Base-by-base conservation (phyloP, 306 rosid species). In the Pterocarpus macrocarpus region DNA sequence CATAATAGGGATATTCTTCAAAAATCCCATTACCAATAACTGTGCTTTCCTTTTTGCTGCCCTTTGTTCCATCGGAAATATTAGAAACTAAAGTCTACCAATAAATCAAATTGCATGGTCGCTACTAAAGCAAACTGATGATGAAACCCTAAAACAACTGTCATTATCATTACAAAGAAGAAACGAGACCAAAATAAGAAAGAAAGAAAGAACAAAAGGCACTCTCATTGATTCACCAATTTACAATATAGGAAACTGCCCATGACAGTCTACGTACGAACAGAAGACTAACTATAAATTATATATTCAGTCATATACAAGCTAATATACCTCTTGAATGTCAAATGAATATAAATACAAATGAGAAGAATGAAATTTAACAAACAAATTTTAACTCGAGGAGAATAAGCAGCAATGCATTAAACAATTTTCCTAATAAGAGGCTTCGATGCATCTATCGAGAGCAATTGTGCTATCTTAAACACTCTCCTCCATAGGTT, bases 31-130 rank as follows among this genome's bases (percentile, higher is more conserved):
- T 52, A 76, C 69, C 39, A 28, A 72, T 22, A 71, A 72, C 12
- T 5, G 69, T 32, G 58, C 22, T 32, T 58, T 85, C 73, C 73
- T 28, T 66, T 71, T 39, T 59, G 43, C 63, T 38, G 65, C 47
- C 72, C 36, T 67, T 52, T 4, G 69, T 62, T 78, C 38, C 16
- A 11, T 15, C 36, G 16, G 49, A 32, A 41, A 65, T 49, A 61
- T 14, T 38, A 80, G 74, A 63, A 84, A 69, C 69, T 75, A 34
- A 49, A 17, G 77, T 55, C 79, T 69, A 70, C 81, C 56, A 69
- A 62, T 50, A 43, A 66, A 64, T 7, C 39, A 65, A 73, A 69
- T 57, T 76, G 71, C 82, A 64, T 1, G 7, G 38, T 28, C 49
- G n/a, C 41, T 36, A 52, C 75, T 45, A 16, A 56, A 71, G 56